Evolutionary conservation across 345 rosid genomes (phyloP).

Genomic region (Arabidopsis arenosa): DNA sequence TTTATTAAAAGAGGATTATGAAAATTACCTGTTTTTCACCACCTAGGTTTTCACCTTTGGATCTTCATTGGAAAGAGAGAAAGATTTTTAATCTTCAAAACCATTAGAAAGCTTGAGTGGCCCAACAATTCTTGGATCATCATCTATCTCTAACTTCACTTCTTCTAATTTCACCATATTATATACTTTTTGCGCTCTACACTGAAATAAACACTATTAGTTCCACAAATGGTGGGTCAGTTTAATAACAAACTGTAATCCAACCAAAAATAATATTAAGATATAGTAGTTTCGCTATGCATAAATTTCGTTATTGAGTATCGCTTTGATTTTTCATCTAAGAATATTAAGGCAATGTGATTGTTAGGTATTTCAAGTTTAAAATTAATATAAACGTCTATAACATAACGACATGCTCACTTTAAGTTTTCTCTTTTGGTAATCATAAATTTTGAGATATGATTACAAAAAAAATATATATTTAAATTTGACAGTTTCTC

Average conservation of each 20-base stretch:
- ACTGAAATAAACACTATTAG: background rate
- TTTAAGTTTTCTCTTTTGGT: no score
- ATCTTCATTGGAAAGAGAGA: background rate
- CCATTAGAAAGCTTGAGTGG: background rate
- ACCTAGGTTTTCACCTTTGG: no score
- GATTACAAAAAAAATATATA: no score
- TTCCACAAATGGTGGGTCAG: background rate
- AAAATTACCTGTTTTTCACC: no score
- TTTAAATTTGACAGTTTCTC: no score
- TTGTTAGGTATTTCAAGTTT: no score
- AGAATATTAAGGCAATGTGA: no score
- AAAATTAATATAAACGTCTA: no score
- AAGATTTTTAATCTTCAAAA: background rate
- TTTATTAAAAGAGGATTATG: no score
- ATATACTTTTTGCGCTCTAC: background rate
- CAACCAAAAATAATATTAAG: background rate
- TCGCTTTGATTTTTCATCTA: no score
- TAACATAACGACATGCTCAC: no score
- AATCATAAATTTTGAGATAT: no score
- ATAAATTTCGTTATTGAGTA: background rate
- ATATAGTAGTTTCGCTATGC: background rate
- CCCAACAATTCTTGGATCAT: background rate
- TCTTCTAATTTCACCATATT: background rate
- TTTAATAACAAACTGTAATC: background rate
- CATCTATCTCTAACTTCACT: background rate